Percentiles rank a stretch among this genome's conserved stretches.
phyloP scores from a whole-genome alignment of 2,329 filamentous ascomycete species.

The Blastomyces silverae region DNA sequence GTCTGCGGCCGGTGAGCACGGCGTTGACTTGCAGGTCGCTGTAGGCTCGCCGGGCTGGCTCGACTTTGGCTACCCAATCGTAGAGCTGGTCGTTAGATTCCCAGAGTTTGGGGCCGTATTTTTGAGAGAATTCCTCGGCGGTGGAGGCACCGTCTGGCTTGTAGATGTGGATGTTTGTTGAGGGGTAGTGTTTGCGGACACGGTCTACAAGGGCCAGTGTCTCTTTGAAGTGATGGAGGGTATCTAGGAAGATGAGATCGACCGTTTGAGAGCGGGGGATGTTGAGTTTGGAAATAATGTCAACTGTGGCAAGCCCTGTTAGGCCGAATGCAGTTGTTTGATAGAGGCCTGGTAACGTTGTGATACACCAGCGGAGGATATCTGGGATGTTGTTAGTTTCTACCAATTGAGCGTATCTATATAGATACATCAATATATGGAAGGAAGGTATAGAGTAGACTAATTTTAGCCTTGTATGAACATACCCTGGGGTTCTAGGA shows the following conservation, averaged over 20 bases:
- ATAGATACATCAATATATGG: not conserved
- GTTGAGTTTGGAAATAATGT: slow-evolving; percentile 54
- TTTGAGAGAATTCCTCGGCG: slow-evolving; percentile 68
- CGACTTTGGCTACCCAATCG: slow-evolving; percentile 96
- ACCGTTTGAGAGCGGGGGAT: slow-evolving; percentile 45
- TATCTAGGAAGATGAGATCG: slow-evolving; percentile 67
- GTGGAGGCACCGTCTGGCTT: slow-evolving; percentile 72
- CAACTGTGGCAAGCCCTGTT: slow-evolving; percentile 72
- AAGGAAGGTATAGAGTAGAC: slow-evolving; percentile 6
- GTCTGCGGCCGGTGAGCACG: slow-evolving; percentile 82
- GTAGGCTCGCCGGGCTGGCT: slow-evolving; percentile 89
- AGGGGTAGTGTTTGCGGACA: slow-evolving; percentile 68
- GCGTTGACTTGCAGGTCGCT: slow-evolving; percentile 78
- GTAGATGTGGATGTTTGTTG: slow-evolving; percentile 78
- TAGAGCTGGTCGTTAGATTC: slow-evolving; percentile 82
- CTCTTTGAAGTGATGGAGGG: slow-evolving; percentile 73
- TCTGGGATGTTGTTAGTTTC: slow-evolving; percentile 45
- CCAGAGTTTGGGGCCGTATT: slow-evolving; percentile 78
- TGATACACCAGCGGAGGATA: slow-evolving; percentile 84
- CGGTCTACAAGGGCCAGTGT: slow-evolving; percentile 67
- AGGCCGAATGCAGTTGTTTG: slow-evolving; percentile 79
- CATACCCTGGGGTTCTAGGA: slow-evolving; percentile 69
- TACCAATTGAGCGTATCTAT: not conserved
- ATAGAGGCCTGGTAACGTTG: slow-evolving; percentile 81
- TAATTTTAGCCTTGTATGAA: slow-evolving; percentile 16